Percentiles rank a stretch among this genome's conserved stretches.
Evolutionary conservation across 345 rosid genomes (phyloP).

Genomic region (Heritiera littoralis): DNA sequence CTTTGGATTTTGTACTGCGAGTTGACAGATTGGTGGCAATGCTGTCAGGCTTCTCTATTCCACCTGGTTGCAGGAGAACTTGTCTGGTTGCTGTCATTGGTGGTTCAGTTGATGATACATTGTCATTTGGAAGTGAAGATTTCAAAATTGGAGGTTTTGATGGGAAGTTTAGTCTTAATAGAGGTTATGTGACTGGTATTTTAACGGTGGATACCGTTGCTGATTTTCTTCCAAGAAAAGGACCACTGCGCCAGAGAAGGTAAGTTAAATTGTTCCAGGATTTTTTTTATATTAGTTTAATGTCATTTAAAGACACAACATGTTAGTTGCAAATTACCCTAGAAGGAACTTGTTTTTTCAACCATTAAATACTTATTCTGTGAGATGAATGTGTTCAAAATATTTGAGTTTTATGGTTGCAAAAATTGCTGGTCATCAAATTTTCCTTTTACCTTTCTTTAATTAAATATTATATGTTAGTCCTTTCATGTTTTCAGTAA

Average conservation of each 20-base stretch:
- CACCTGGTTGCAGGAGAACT: conserved; percentile 64
- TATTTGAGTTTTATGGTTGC: background rate
- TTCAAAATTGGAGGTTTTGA: conserved; percentile 73
- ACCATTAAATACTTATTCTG: background rate
- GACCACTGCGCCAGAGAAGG: conserved; percentile 79
- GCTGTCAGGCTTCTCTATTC: conserved; percentile 73
- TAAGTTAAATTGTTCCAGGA: conserved; percentile 23
- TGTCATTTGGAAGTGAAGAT: conserved; percentile 60
- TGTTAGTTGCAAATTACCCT: background rate
- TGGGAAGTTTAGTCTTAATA: conserved; percentile 60
- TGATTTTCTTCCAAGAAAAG: conserved; percentile 86
- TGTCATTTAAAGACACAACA: background rate
- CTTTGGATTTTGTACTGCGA: conserved; percentile 73
- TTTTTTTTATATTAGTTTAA: background rate
- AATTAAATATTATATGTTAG: background rate
- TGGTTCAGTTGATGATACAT: conserved; percentile 49
- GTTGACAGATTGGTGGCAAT: conserved; percentile 78
- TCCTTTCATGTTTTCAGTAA: background rate
- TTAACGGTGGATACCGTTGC: conserved; percentile 85
- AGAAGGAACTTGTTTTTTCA: background rate
- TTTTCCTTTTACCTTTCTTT: background rate
- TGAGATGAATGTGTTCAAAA: background rate
- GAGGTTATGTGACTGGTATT: conserved; percentile 85
- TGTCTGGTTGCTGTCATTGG: conserved; percentile 84
- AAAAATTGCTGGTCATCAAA: background rate